A percentile compares a stretch with the other conserved stretches of the same genome.
phyloP scores from a whole-genome alignment of 441 rosid genomes.

The Pelargonium cotyledonis region DNA sequence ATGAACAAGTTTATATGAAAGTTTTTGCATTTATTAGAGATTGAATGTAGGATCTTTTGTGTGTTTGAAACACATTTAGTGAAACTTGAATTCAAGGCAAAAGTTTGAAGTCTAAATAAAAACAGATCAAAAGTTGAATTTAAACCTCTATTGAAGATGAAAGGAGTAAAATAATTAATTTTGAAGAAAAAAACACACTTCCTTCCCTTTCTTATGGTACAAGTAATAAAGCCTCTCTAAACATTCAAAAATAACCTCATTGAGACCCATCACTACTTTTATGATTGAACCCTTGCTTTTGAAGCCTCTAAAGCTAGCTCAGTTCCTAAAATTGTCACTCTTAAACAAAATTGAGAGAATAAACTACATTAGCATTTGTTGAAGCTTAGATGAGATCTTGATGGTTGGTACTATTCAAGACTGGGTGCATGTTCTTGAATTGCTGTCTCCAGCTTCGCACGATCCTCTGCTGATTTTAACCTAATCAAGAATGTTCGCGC shows the following conservation, averaged over 20 bases:
- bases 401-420: not conserved
- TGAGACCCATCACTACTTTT: not conserved
- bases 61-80: too few relatives aligned
- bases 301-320: not conserved
- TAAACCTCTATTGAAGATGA: not conserved
- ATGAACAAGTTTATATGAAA: too few relatives aligned
- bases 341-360: not conserved
- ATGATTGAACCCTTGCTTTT: not conserved
- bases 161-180: not conserved
- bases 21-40: too few relatives aligned
- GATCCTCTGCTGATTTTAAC: slow-evolving; percentile 67
- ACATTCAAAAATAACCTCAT: not conserved
- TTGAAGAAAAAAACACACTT: not conserved
- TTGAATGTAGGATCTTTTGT: too few relatives aligned
- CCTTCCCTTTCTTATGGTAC: not conserved
- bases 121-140: too few relatives aligned
- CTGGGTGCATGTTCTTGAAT: slow-evolving; percentile 75
- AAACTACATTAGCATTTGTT: slow-evolving; percentile 10
- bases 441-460: slow-evolving; percentile 60
- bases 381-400: not conserved
- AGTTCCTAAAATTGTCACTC: not conserved
- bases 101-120: too few relatives aligned
- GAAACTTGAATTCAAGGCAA: too few relatives aligned
- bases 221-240: not conserved
- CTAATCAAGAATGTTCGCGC: slow-evolving; percentile 78